Evolutionary conservation across 768 basidiomycete species (phyloP).

Genomic region (Suillus decipiens): DNA sequence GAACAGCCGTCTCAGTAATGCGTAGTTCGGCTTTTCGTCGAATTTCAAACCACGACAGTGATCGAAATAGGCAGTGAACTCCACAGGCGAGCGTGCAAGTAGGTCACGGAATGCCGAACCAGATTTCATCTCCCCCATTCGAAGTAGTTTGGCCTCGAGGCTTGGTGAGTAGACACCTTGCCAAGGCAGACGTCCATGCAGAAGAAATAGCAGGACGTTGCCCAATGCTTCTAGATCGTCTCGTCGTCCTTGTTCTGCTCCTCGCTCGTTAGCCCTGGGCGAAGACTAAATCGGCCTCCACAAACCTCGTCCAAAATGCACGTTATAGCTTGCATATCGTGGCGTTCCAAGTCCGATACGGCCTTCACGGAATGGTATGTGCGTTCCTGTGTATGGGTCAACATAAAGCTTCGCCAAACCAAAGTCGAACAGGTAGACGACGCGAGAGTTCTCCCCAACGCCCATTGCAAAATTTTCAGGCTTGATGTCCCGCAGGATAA

Average conservation of each 20-base stretch:
- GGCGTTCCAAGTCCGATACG: constrained; percentile 17
- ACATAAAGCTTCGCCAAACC: constrained; percentile 17
- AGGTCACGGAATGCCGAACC: background rate
- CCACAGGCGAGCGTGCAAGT: constrained; percentile 2
- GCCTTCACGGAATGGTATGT: constrained; percentile 18
- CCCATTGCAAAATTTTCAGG: constrained; percentile 26
- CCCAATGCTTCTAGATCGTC: constrained; percentile 28
- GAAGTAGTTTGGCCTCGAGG: constrained; percentile 8
- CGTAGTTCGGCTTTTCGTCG: constrained; percentile 26
- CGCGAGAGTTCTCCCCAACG: background rate
- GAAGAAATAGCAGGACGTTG: constrained; percentile 21
- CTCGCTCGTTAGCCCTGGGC: background rate
- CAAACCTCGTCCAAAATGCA: constrained; percentile 19
- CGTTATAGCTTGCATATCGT: constrained; percentile 18
- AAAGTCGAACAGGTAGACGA: constrained; percentile 24
- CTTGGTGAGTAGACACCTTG: constrained; percentile 16
- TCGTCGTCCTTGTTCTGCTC: constrained; percentile 20
- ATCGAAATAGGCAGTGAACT: constrained; percentile 18
- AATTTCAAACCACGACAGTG: constrained; percentile 20
- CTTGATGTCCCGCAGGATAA: constrained; percentile 26
- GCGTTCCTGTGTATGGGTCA: constrained; percentile 15
- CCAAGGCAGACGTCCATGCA: constrained; percentile 28
- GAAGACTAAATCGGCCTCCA: background rate
- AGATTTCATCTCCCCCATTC: constrained; percentile 19
- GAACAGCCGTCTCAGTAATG: constrained; percentile 17